These are phyloP conservation scores for Phytopythium mirpurense DNA, from an alignment of 352 stramenopile species.

Conservation along the genomic window DNA sequence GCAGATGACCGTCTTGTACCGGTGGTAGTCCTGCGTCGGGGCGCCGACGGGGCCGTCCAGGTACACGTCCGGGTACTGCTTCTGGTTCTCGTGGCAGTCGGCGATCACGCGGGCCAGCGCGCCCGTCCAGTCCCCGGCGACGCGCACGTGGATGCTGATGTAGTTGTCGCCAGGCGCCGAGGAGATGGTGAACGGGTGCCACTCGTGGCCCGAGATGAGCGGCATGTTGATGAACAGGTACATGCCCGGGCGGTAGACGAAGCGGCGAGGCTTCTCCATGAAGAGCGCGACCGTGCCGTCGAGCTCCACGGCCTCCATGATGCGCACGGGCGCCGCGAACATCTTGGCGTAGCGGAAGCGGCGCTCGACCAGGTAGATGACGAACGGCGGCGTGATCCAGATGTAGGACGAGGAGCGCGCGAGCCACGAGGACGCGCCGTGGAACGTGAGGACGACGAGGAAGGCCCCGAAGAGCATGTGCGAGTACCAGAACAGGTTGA, in stretches of 20 bases:
- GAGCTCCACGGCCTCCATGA: conserved; percentile 63
- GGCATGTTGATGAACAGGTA: conserved; percentile 89
- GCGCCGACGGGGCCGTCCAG: conserved; percentile 71
- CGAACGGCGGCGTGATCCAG: conserved; percentile 59
- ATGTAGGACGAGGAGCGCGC: conserved; percentile 48
- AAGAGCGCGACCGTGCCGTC: conserved; percentile 65
- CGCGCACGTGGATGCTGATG: conserved; percentile 74
- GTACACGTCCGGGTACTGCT: conserved; percentile 63
- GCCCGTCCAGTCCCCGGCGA: conserved; percentile 68
- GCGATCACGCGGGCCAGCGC: conserved; percentile 51
- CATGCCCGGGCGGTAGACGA: conserved; percentile 72
- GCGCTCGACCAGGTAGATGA: conserved; percentile 66
- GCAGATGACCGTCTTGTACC: conserved; percentile 73
- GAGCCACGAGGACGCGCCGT: conserved; percentile 65
- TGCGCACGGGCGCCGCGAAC: conserved; percentile 54
- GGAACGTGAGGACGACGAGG: conserved; percentile 55
- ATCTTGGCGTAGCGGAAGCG: conserved; percentile 71
- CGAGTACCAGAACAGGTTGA: conserved; percentile 81
- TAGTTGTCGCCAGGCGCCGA: conserved; percentile 82
- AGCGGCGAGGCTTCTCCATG: conserved; percentile 73
- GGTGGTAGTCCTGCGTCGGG: conserved; percentile 70
- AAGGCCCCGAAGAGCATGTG: conserved; percentile 79
- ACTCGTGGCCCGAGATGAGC: conserved; percentile 74
- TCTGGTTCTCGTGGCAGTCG: conserved; percentile 58
- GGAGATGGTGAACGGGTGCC: conserved; percentile 91